Conservation (phyloP, 495 filamentous ascomycete species). For the Daldinia grandis region DNA sequence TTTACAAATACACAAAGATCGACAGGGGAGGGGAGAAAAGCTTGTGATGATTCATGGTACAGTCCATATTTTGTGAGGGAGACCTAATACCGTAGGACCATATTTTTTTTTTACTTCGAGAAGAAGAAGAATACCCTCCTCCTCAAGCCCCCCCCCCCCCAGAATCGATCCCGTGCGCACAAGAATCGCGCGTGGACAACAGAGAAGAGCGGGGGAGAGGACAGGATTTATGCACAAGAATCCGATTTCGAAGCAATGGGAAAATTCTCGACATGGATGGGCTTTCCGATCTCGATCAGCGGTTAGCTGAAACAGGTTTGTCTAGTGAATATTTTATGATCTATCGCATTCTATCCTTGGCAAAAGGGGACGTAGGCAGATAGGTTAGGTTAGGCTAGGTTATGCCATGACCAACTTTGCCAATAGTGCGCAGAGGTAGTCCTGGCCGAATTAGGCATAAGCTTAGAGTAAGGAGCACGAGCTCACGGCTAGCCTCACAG, state of each 20-base stretch:
- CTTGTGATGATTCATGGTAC: not conserved
- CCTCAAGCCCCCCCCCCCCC: no score
- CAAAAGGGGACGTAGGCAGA: constrained; percentile 1
- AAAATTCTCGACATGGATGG: constrained; percentile 18
- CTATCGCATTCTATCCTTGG: constrained; percentile 18
- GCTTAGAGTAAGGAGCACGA: constrained; percentile 27
- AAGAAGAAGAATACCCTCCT: not conserved
- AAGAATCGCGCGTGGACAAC: not conserved
- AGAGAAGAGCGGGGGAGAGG: not conserved
- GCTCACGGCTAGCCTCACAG: constrained; percentile 19
- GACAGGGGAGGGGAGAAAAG: constrained; percentile 4
- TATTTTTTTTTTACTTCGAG: not conserved
- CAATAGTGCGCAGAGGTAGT: constrained; percentile 19
- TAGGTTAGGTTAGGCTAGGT: no score
- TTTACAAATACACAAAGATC: constrained; percentile 12
- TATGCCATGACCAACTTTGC: not conserved
- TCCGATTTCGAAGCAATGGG: constrained; percentile 38
- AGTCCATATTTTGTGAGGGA: not conserved
- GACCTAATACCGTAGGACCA: no score
- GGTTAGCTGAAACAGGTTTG: not conserved
- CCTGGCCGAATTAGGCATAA: constrained; percentile 17
- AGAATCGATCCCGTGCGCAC: not conserved
- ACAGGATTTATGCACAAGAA: constrained; percentile 6
- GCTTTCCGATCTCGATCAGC: constrained; percentile 34
- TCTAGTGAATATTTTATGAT: constrained; percentile 10